Percentiles rank a stretch among this genome's conserved stretches.
These are phyloP conservation scores for Protomyces inundatus DNA, from an alignment of 1,139 yeast genomes.

Conservation along the genomic window DNA sequence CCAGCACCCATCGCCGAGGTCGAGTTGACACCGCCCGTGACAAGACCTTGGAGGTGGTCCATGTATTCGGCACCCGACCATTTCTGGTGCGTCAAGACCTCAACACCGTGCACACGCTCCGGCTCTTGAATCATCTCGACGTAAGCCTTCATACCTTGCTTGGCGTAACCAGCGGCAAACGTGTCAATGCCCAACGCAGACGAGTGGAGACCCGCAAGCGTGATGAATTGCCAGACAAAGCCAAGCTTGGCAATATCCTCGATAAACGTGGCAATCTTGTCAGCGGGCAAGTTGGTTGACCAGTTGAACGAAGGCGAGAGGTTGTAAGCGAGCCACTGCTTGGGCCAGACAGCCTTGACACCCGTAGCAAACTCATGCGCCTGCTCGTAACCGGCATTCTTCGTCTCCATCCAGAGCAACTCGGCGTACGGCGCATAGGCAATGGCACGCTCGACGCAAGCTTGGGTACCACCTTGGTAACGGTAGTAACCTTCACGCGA, in stretches of 20 bases:
- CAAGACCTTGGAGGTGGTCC: conserved; percentile 82
- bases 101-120: conserved; percentile 85
- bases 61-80: conserved; percentile 99
- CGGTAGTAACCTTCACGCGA: conserved; percentile 97
- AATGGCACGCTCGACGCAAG: conserved; percentile 96
- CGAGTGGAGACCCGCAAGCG: conserved; percentile 95
- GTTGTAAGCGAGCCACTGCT: conserved; percentile 94
- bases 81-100: conserved; percentile 94
- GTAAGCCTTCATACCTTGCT: conserved; percentile 91
- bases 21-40: conserved; percentile 89
- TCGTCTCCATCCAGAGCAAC: conserved; percentile 98
- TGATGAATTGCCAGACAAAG: conserved; percentile 96
- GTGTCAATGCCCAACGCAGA: conserved; percentile 88
- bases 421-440: conserved; percentile 95
- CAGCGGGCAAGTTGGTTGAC: conserved; percentile 73
- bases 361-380: conserved; percentile 94
- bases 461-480: conserved; percentile 93
- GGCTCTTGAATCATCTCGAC: conserved; percentile 81
- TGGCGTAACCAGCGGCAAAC: conserved; percentile 71
- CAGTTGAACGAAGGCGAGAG: conserved; percentile 97
- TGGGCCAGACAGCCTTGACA: conserved; percentile 71
- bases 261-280: conserved; percentile 80
- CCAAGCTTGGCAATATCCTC: conserved; percentile 78
- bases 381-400: conserved; percentile 87
- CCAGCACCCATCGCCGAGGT: conserved; percentile 99